phyloP scores from a whole-genome alignment of 176 grass and related monocot genomes.

The Stipa capillata region DNA sequence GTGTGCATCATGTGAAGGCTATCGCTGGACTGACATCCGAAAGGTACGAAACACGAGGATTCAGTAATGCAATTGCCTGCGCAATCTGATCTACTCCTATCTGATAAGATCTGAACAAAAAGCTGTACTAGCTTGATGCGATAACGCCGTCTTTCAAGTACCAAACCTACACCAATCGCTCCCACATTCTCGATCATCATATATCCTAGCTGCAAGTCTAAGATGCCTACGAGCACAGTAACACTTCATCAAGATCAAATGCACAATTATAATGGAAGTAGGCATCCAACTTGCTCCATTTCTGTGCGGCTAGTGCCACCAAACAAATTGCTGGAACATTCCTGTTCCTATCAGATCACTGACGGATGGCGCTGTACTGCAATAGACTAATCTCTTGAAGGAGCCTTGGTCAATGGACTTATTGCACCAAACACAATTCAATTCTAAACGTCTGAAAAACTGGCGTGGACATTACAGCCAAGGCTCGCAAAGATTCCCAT shows the following conservation, averaged over 20 bases:
- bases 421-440: neutral
- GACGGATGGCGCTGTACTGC: neutral
- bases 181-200: too few relatives aligned
- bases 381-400: neutral
- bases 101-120: neutral
- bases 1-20: neutral
- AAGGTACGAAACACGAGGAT: neutral
- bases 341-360: neutral
- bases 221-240: too few relatives aligned
- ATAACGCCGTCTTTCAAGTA: too few relatives aligned
- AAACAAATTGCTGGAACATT: neutral
- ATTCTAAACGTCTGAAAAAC: neutral
- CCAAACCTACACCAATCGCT: too few relatives aligned
- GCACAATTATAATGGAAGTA: too few relatives aligned
- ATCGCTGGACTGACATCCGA: neutral
- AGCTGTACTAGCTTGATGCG: neutral
- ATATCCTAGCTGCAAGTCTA: too few relatives aligned
- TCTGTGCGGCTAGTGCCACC: neutral
- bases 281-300: too few relatives aligned
- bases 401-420: neutral
- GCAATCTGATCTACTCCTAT: neutral
- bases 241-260: too few relatives aligned
- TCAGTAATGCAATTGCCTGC: neutral
- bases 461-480: neutral
- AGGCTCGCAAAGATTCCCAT: conserved; percentile 21